These are phyloP conservation scores for Ascochyta rabiei DNA, from an alignment of 2,329 filamentous ascomycete genomes.

Conservation along the genomic window DNA sequence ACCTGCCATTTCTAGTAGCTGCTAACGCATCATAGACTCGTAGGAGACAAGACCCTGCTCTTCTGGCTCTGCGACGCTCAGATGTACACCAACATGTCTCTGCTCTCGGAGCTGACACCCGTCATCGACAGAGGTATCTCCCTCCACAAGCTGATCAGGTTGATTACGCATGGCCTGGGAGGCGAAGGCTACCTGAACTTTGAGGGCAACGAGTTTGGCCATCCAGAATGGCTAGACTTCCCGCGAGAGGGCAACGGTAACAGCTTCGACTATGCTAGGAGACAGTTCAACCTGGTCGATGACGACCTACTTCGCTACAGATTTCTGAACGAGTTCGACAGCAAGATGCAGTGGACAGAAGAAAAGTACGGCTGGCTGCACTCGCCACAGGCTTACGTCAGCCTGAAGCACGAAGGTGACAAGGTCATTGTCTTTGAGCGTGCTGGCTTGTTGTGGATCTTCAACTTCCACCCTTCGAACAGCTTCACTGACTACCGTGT, in stretches of 20 bases:
- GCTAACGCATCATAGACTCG: slow-evolving; percentile 64
- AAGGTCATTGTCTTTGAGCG: slow-evolving; percentile 97
- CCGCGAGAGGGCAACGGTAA: slow-evolving; percentile 91
- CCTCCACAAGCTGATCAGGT: slow-evolving; percentile 95
- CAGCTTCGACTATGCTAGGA: slow-evolving; percentile 91
- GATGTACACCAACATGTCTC: slow-evolving; percentile 98
- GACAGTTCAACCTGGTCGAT: slow-evolving; percentile 91
- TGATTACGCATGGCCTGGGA: slow-evolving; percentile 88
- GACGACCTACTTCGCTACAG: slow-evolving; percentile 85
- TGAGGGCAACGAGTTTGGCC: slow-evolving; percentile 97
- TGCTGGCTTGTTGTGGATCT: slow-evolving; percentile 86
- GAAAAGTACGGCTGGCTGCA: slow-evolving; percentile 91
- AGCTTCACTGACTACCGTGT: slow-evolving; percentile 94
- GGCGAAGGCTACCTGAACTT: slow-evolving; percentile 99
- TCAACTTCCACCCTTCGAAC: slow-evolving; percentile 88
- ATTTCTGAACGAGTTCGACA: slow-evolving; percentile 93
- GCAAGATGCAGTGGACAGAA: slow-evolving; percentile 86
- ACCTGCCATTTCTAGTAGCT: background rate
- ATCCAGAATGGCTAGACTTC: slow-evolving; percentile 99
- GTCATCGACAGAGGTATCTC: slow-evolving; percentile 89
- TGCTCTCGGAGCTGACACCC: slow-evolving; percentile 79
- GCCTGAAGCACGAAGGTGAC: slow-evolving; percentile 89
- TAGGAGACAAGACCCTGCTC: slow-evolving; percentile 95
- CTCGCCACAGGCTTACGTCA: slow-evolving; percentile 85
- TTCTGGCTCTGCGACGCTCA: slow-evolving; percentile 98